Evolutionary conservation across 768 basidiomycete species (phyloP).

Genomic region (Podaxis pistillaris): DNA sequence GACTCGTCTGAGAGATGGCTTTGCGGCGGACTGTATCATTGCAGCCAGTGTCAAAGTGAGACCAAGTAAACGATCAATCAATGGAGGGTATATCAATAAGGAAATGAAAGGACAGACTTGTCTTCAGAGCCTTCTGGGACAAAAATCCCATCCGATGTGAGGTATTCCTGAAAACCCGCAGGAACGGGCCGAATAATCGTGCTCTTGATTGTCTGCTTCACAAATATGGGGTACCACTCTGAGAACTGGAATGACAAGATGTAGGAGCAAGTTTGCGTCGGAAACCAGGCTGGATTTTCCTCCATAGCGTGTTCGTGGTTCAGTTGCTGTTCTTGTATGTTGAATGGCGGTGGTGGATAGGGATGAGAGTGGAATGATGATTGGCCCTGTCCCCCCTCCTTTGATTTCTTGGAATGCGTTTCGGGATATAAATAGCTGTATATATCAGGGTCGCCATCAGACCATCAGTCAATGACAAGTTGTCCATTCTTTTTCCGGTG

Average conservation of each 20-base stretch:
- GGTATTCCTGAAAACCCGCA: conserved; percentile 62
- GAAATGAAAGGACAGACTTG: conserved; percentile 44
- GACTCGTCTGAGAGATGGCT: conserved; percentile 63
- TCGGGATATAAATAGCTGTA: conserved; percentile 13
- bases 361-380: conserved; percentile 10
- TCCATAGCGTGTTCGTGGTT: conserved; percentile 2
- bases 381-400: conserved; percentile 2
- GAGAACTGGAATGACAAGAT: conserved; percentile 80
- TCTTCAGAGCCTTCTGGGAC: conserved; percentile 82
- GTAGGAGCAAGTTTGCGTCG: conserved; percentile 45
- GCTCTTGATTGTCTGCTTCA: conserved; percentile 63
- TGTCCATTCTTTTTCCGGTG: neutral
- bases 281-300: conserved; percentile 41
- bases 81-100: neutral
- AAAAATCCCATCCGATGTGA: conserved; percentile 82
- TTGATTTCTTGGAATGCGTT: conserved; percentile 10
- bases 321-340: neutral
- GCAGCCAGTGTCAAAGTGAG: neutral
- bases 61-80: neutral
- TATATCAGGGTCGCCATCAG: conserved; percentile 12
- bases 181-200: conserved; percentile 71
- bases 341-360: conserved; percentile 6
- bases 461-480: conserved; percentile 4
- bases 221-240: conserved; percentile 78
- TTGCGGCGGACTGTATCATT: conserved; percentile 41